These are phyloP conservation scores for Auricularia cornea DNA, from an alignment of 768 basidiomycete species.

Conservation along the genomic window DNA sequence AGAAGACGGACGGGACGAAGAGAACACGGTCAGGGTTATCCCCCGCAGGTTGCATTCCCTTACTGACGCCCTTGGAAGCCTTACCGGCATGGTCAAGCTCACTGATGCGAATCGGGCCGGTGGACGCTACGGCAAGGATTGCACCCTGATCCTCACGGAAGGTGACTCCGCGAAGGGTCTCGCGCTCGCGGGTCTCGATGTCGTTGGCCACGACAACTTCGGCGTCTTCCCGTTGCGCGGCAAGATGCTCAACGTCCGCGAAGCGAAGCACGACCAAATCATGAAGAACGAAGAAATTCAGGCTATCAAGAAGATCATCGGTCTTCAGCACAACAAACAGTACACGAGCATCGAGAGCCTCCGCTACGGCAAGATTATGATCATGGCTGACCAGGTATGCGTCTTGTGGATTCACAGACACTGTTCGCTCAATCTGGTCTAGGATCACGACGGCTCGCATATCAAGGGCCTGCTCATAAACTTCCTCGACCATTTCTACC, in stretches of 20 bases:
- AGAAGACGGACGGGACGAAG: conserved; percentile 91
- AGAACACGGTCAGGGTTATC: conserved; percentile 56
- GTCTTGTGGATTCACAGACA: not conserved
- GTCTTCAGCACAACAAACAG: conserved; percentile 87
- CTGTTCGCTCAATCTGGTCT: not conserved
- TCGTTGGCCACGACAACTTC: conserved; percentile 93
- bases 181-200: conserved; percentile 87
- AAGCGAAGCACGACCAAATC: conserved; percentile 91
- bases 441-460: conserved; percentile 99
- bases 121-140: conserved; percentile 65
- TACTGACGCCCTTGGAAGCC: conserved; percentile 34
- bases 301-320: conserved; percentile 97
- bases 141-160: conserved; percentile 95
- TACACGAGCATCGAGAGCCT: conserved; percentile 61
- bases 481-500: conserved; percentile 94
- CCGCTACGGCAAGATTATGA: conserved; percentile 93
- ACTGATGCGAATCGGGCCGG: conserved; percentile 98
- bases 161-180: conserved; percentile 98
- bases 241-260: conserved; percentile 93
- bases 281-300: conserved; percentile 98
- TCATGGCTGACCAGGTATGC: conserved; percentile 97
- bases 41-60: not conserved
- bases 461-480: conserved; percentile 99
- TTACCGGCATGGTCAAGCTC: conserved; percentile 86
- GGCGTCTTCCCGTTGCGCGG: conserved; percentile 98